These are phyloP conservation scores for Thermothelomyces thermophilus DNA, from an alignment of 2,329 filamentous ascomycete genomes.

Conservation along the genomic window DNA sequence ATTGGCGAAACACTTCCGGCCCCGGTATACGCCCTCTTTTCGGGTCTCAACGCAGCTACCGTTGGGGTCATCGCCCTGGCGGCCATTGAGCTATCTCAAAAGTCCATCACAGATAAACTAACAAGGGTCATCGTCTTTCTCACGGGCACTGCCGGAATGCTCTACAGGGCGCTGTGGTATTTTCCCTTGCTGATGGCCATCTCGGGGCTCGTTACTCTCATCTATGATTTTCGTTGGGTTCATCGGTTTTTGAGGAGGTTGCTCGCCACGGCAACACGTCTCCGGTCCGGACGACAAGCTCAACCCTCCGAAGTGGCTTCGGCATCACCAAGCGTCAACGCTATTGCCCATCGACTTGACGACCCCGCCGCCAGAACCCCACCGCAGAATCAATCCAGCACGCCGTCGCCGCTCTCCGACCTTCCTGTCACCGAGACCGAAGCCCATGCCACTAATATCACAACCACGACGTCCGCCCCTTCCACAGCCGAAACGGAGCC, in stretches of 20 bases:
- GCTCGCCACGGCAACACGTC: background rate
- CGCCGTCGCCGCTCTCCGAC: background rate
- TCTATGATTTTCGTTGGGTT: conserved; percentile 51
- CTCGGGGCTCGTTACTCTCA: conserved; percentile 45
- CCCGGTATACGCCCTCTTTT: conserved; percentile 61
- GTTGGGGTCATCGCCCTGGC: conserved; percentile 67
- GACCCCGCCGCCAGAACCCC: background rate
- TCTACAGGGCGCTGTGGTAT: conserved; percentile 70
- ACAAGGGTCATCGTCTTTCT: conserved; percentile 59
- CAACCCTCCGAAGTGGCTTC: background rate
- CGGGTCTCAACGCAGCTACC: conserved; percentile 64
- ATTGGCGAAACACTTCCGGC: conserved; percentile 53
- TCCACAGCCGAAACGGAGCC: background rate
- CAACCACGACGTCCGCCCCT: background rate
- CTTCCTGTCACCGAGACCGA: background rate
- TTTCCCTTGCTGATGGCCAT: conserved; percentile 58
- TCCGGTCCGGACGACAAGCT: background rate
- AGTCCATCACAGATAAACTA: conserved; percentile 59
- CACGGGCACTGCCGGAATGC: conserved; percentile 55
- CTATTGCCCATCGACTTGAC: background rate
- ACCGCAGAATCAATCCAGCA: background rate
- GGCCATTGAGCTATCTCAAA: conserved; percentile 59
- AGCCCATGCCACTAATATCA: background rate
- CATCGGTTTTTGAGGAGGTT: conserved; percentile 29
- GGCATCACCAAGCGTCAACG: background rate